A percentile compares a stretch with the other conserved stretches of the same genome.
Conservation (phyloP, 306 rosid genomes). For the Elaeagnus macrophylla region DNA sequence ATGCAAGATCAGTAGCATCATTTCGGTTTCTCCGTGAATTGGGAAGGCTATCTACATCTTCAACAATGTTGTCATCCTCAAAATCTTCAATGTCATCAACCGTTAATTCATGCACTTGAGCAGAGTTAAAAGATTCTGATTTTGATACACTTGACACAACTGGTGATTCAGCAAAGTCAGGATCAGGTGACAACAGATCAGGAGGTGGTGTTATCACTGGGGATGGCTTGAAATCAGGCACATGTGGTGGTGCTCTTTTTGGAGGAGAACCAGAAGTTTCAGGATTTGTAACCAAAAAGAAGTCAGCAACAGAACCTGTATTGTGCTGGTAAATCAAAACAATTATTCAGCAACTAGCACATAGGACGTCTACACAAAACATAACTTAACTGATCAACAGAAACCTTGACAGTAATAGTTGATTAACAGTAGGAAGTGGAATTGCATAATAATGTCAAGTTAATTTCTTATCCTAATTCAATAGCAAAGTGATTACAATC, state of each 20-base stretch:
- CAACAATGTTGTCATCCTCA: slow-evolving; percentile 52
- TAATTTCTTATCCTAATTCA: too few species aligned
- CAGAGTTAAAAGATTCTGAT: slow-evolving; percentile 74
- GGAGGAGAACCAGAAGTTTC: slow-evolving; percentile 91
- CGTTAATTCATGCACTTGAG: slow-evolving; percentile 67
- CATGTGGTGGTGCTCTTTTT: slow-evolving; percentile 75
- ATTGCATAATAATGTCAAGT: too few species aligned
- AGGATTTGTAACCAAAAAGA: slow-evolving; percentile 70
- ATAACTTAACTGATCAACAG: neutral
- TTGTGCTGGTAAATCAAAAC: slow-evolving; percentile 55
- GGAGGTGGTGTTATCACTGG: slow-evolving; percentile 26
- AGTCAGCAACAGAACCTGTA: slow-evolving; percentile 75
- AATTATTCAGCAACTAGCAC: slow-evolving; percentile 23
- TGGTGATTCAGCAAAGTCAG: slow-evolving; percentile 39
- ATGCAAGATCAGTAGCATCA: slow-evolving; percentile 82
- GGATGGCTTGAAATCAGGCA: slow-evolving; percentile 36
- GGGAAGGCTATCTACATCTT: slow-evolving; percentile 38
- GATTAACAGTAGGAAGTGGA: too few species aligned
- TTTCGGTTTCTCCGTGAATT: slow-evolving; percentile 62
- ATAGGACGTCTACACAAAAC: slow-evolving; percentile 10
- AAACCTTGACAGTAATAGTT: neutral
- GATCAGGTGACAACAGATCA: slow-evolving; percentile 33
- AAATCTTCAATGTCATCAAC: slow-evolving; percentile 94
- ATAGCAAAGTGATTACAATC: neutral
- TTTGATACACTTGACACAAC: slow-evolving; percentile 47